A percentile compares a stretch with the other conserved stretches of the same genome.
These are phyloP conservation scores for Parafenestella ontariensis DNA, from an alignment of 2,329 filamentous ascomycete species.

Conservation along the genomic window DNA sequence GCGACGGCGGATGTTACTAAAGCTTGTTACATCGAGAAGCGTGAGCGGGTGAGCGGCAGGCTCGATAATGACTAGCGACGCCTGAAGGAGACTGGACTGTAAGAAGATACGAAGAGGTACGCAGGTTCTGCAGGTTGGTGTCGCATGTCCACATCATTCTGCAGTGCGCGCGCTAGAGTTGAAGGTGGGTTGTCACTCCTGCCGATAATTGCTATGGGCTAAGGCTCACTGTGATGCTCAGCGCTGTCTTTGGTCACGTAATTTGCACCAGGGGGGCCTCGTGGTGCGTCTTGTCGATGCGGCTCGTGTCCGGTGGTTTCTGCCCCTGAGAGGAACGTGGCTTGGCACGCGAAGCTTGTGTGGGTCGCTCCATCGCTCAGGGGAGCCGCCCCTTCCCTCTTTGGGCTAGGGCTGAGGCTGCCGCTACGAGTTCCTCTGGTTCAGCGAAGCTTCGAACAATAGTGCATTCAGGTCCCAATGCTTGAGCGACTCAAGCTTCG, in stretches of 20 bases:
- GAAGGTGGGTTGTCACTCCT: neutral
- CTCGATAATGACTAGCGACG: neutral
- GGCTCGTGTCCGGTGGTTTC: constrained; percentile 7
- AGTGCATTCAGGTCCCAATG: too few species aligned
- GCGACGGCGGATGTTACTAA: constrained; percentile 18
- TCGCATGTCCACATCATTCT: too few species aligned
- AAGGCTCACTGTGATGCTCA: neutral
- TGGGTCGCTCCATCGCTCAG: constrained; percentile 11
- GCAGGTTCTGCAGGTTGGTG: too few species aligned
- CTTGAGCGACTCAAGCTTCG: constrained; percentile 33
- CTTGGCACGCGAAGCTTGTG: constrained; percentile 19
- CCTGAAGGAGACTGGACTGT: neutral
- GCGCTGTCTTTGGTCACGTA: constrained; percentile 4
- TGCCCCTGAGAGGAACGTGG: constrained; percentile 13
- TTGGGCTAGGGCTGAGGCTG: constrained; percentile 10
- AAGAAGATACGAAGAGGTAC: constrained; percentile 13
- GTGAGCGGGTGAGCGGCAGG: constrained; percentile 6
- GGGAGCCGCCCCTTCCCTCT: constrained; percentile 2
- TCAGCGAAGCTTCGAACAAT: too few species aligned
- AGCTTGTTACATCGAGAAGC: constrained; percentile 15
- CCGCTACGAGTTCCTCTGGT: too few species aligned
- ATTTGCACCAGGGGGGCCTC: neutral
- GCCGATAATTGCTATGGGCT: too few species aligned
- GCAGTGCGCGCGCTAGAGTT: neutral
- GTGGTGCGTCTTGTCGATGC: neutral